Evolutionary conservation across 164 flowering plant species (phyloP), one percentile per base, ranked within the genome.

Genomic region (Piper longum): DNA sequence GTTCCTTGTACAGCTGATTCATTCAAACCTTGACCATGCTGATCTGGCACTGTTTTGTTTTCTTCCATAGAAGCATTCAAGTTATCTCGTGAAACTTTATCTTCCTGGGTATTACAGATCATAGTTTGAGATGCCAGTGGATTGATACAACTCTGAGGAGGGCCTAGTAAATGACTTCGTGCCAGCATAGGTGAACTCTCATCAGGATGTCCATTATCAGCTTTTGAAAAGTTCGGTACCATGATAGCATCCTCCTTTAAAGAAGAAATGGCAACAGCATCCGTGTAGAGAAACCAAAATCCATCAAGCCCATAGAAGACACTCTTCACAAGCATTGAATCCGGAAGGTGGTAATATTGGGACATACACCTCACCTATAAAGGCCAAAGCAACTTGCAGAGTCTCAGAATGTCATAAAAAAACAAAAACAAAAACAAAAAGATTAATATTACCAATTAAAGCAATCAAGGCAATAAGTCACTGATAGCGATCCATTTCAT

Each of bases 331-430:
- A 60, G 73, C 91, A 90, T 83, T 26, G 78, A 68, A 64, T 87
- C 90, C 19, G 86, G 69, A 11, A 90, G 77, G 67, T 82, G 82
- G 73, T 87, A 90, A 51, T 74, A 78, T 54, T 17, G 17, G 8
- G 73, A 74, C 72, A 61, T 79, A 42, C 84, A 82, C 73, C 75
- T 79, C 9, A 87, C 89, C 97, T 90, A 73, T 58, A 61, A 66
- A 14, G 39, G 54, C 62, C 51, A 69, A 48, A 48, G 52, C 52
- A 48, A 14, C 52, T 8, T 14, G 14, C 14, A 9, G 36, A 5
- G 7, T 48, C 9, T 48, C 52, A 48, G 14, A 48, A 48, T 12
- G 14, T 6, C 3, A 48, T 5, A 48, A 48, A 2, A 13, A 8
- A 45, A 45, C n/a, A n/a, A n/a, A 26, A 26, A 26, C 36, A 26